These are phyloP conservation scores for Parietaria judaica DNA, from an alignment of 306 rosid genomes.

Conservation along the genomic window DNA sequence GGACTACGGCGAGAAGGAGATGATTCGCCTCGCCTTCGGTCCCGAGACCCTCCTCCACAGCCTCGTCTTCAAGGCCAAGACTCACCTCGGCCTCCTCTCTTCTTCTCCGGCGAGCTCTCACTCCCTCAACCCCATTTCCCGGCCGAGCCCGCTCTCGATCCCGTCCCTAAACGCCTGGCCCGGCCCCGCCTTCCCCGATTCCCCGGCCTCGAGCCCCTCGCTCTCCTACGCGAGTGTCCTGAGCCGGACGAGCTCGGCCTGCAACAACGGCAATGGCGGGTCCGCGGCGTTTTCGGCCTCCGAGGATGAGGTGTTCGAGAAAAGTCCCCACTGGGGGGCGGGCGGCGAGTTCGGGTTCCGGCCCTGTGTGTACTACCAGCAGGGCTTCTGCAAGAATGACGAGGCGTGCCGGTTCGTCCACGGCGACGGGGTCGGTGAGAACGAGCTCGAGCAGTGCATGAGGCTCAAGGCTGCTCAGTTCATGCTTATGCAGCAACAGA, in stretches of 20 bases:
- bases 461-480: slow-evolving; percentile 50
- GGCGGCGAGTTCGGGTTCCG: slow-evolving; percentile 49
- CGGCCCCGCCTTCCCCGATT: background rate
- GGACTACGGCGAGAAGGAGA: slow-evolving; percentile 61
- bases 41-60: slow-evolving; percentile 57
- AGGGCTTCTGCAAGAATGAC: slow-evolving; percentile 86
- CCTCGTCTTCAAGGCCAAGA: slow-evolving; percentile 49
- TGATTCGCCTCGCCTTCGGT: slow-evolving; percentile 55
- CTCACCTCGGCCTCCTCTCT: slow-evolving; percentile 38
- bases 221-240: slow-evolving; percentile 48
- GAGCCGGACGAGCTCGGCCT: slow-evolving; percentile 31
- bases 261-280: background rate
- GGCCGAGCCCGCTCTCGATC: slow-evolving; percentile 64
- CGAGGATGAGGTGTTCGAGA: slow-evolving; percentile 42
- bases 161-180: slow-evolving; percentile 38
- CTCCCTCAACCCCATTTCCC: slow-evolving; percentile 59
- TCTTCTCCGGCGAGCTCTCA: slow-evolving; percentile 30
- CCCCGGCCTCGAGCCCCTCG: slow-evolving; percentile 20
- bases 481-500: slow-evolving; percentile 55
- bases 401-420: slow-evolving; percentile 67
- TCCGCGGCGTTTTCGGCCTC: background rate
- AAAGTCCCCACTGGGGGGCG: slow-evolving; percentile 34
- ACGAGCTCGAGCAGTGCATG: slow-evolving; percentile 48
- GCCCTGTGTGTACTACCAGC: slow-evolving; percentile 74
- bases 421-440: slow-evolving; percentile 39